Base-by-base conservation (phyloP, 2,329 filamentous ascomycete species). In the Epichloe festucae region DNA sequence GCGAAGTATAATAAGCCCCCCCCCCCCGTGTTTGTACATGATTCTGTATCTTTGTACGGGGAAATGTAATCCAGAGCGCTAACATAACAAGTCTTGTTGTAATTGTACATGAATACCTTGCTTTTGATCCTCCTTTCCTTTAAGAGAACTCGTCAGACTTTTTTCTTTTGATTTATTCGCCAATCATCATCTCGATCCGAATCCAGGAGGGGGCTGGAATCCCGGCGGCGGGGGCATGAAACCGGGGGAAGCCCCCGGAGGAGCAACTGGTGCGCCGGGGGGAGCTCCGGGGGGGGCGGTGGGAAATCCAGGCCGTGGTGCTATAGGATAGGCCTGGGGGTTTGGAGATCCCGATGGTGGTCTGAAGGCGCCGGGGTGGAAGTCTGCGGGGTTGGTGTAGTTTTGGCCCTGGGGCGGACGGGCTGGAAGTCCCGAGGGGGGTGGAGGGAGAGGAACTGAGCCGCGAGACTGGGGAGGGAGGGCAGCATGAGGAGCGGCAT, bases 391-490 rank as follows among this genome's bases (percentile, higher is more conserved):
- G 53, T 73, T 74, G 46, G 67, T 70, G 58, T 67, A 76, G 23
- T 67, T 69, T 35, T 73, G 73, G 48, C 69, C 69, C 46, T 72
- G 72, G 0, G 74, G 74, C 3, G 74, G 75, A 15, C 75, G 67
- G 0, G 74, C 72, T 0, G 75, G 75, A 3, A 78, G 64, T 1
- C 75, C 75, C 1, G 73, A 70, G 0, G 75, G 74, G 74, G 74
- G 70, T 8, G 74, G 71, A 0, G 74, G 74, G 2, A 77, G 68
- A 48, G 67, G 66, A n/a, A 59, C 61, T 2, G 62, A 55, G n/a
- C 60, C 61, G 14, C 64, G 62, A 17, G 55, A 55, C 3, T 54
- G 60, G 23, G 62, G 62, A n/a, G 62, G 57, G 10, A 44, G 11
- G 14, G 34, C 19, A 12, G 19, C 39, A 35, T 41, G 46, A 15